Evolutionary conservation across 306 rosid genomes (phyloP), one percentile per base, ranked within the genome.

Genomic region (Vachellia pachyceras): DNA sequence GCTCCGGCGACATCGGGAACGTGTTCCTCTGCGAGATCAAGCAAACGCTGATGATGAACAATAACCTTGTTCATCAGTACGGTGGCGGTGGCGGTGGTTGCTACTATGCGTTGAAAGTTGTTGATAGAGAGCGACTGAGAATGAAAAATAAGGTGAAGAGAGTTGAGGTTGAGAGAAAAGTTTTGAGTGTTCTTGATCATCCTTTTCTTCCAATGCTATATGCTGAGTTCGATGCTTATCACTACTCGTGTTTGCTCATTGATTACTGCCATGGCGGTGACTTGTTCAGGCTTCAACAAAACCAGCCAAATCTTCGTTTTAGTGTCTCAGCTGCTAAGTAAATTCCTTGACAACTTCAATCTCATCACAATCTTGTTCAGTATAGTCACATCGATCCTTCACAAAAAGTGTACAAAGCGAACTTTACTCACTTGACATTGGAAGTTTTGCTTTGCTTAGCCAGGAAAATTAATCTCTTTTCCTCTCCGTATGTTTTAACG

Each of bases 131-230:
- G 41, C 89, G 79, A 69, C 71, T 89, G 76, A 85, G 87, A 13
- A 70, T 82, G 82, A 86, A 91, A 68, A 82, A 90, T 84, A 89
- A 90, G 88, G 82, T 90, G 75, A 91, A 91, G 3, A 84, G 94
- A 80, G 94, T 86, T 10, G 90, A 90, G 47, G 89, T 89, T 0
- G 94, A 90, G 83, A 87, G 87, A 40, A 87, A 87, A 80, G 89
- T 90, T 72, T 78, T 90, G 77, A 89, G 91, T 54, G 87, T 90
- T 87, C 88, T 90, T 46, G 94, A 90, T 69, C 94, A 90, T 77
- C 94, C 92, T 50, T 90, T 89, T 67, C 87, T 90, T 49, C 94
- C 94, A 4, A 90, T 92, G 6, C 83, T 90, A 22, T 90, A 84
- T 85, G 82, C 92, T 13, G 85, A 89, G 6, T 90, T 90, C 61